These are phyloP conservation scores for Dictyostelium purpureum DNA, from an alignment of 78 protist species.

Conservation along the genomic window DNA sequence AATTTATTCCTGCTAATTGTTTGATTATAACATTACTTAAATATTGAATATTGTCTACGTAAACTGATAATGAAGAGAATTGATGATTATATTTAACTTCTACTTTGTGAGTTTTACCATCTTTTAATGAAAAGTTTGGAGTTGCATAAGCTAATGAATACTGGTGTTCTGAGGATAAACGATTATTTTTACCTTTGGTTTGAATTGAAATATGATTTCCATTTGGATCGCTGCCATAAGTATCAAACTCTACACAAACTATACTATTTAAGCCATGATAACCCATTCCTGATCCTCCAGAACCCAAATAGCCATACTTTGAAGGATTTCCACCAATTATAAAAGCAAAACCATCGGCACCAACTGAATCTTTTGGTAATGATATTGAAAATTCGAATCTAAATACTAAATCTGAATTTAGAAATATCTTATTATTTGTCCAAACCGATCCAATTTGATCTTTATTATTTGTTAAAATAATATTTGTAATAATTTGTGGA, in stretches of 20 bases:
- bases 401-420: not conserved
- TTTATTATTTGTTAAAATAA: no score
- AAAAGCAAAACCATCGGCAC: slow-evolving; percentile 7
- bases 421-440: not conserved
- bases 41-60: not conserved
- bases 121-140: not conserved
- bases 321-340: not conserved
- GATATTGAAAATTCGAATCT: not conserved
- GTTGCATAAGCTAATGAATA: not conserved
- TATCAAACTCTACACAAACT: slow-evolving; percentile 30
- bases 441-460: not conserved
- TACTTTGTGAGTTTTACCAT: not conserved
- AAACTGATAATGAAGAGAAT: not conserved
- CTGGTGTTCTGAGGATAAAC: not conserved
- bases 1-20: not conserved
- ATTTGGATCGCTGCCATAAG: not conserved
- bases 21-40: not conserved
- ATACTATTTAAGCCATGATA: no score
- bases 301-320: not conserved
- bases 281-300: not conserved
- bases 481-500: no score
- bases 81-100: not conserved
- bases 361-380: not conserved
- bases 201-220: slow-evolving; percentile 18
- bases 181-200: no score